A percentile compares a stretch with the other conserved stretches of the same genome.
Evolutionary conservation across 257 asterid species (phyloP).

Genomic region (Penstemon eatonii): DNA sequence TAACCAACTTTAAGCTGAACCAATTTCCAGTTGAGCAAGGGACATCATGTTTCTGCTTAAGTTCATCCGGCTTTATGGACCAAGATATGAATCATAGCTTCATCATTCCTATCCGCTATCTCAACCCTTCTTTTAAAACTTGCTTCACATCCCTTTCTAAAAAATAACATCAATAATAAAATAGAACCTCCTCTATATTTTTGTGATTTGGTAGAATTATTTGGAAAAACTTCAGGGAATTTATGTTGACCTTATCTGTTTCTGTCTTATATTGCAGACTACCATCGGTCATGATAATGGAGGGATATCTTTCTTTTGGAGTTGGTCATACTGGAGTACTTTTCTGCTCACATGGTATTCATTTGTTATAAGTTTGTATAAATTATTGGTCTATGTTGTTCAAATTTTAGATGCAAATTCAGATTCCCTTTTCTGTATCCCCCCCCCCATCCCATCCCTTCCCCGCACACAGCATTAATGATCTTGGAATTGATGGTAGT

Average conservation of each 20-base stretch:
- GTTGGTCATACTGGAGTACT: slow-evolving; percentile 99
- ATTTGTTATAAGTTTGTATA: slow-evolving; percentile 15
- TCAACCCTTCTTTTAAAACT: slow-evolving; percentile 1
- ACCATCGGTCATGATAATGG: slow-evolving; percentile 68
- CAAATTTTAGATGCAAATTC: slow-evolving; percentile 9
- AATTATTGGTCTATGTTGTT: slow-evolving; percentile 3
- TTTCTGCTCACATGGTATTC: slow-evolving; percentile 94
- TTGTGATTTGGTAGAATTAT: slow-evolving; percentile 16
- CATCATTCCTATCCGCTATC: not conserved
- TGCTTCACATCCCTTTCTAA: slow-evolving; percentile 1
- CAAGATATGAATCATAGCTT: slow-evolving; percentile 8
- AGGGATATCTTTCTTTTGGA: slow-evolving; percentile 97
- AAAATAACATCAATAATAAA: not conserved
- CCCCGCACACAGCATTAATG: slow-evolving; percentile 4
- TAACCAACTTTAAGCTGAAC: not conserved
- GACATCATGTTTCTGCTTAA: not conserved
- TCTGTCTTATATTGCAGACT: slow-evolving; percentile 53
- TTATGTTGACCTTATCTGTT: slow-evolving; percentile 20
- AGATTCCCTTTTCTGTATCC: not conserved
- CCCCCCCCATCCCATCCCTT: not conserved
- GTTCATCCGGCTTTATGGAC: slow-evolving; percentile 14
- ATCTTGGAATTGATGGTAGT: not conserved
- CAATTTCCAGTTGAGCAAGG: not conserved
- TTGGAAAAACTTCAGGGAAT: not conserved
- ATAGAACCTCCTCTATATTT: not conserved